A percentile compares a stretch with the other conserved stretches of the same genome.
These are phyloP conservation scores for Boletus subcaerulescens DNA, from an alignment of 768 basidiomycete species.

Conservation along the genomic window DNA sequence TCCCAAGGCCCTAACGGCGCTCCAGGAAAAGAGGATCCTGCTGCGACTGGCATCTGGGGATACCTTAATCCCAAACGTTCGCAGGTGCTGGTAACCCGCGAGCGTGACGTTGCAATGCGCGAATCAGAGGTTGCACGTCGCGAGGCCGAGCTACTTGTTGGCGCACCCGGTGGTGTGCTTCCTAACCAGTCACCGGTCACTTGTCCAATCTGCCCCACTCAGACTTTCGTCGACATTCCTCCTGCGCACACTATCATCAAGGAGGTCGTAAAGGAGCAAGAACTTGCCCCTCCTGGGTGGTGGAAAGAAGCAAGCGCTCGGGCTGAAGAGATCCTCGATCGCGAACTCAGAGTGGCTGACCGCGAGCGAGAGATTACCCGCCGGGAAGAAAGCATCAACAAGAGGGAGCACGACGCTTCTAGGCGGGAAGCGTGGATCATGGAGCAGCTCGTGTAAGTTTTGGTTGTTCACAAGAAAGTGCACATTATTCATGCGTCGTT, in stretches of 20 bases:
- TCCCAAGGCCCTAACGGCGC: slow-evolving; percentile 35
- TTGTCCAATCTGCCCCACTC: slow-evolving; percentile 58
- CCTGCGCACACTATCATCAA: slow-evolving; percentile 81
- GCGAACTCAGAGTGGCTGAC: slow-evolving; percentile 82
- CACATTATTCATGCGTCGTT: slow-evolving; percentile 5
- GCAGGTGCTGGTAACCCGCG: slow-evolving; percentile 75
- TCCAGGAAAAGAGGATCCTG: slow-evolving; percentile 36
- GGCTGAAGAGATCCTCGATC: slow-evolving; percentile 78
- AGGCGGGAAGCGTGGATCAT: slow-evolving; percentile 89
- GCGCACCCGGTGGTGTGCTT: slow-evolving; percentile 78
- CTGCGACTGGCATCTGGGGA: slow-evolving; percentile 57
- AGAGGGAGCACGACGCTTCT: slow-evolving; percentile 82
- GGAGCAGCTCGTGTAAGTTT: slow-evolving; percentile 83
- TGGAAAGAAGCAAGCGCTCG: slow-evolving; percentile 63
- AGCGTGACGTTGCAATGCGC: slow-evolving; percentile 74
- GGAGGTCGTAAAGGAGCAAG: slow-evolving; percentile 82
- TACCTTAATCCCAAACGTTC: slow-evolving; percentile 81
- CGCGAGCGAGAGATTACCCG: slow-evolving; percentile 84
- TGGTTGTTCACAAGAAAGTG: neutral
- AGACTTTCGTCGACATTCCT: slow-evolving; percentile 54
- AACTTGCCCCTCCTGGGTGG: slow-evolving; percentile 79
- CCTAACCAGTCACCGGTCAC: slow-evolving; percentile 47
- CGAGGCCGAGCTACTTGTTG: slow-evolving; percentile 80
- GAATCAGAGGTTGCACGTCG: slow-evolving; percentile 89
- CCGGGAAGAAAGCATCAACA: slow-evolving; percentile 82